Percentiles rank a stretch among this genome's conserved stretches.
phyloP scores from a whole-genome alignment of 179 eudicot species.

The Pouteria campechiana region DNA sequence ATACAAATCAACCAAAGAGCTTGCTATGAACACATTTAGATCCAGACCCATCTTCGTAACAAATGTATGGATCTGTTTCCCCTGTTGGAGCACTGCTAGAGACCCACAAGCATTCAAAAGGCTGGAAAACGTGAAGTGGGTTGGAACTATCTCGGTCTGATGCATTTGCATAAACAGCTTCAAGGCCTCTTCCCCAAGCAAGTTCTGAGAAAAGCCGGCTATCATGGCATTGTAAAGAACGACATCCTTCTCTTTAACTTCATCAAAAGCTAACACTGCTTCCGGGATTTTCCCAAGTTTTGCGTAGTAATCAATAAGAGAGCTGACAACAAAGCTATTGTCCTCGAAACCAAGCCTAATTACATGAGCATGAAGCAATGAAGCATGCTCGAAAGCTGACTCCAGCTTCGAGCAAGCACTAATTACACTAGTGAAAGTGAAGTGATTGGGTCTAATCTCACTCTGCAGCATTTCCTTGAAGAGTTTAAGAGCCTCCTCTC shows the following conservation, averaged over 20 bases:
- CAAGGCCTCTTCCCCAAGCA: constrained; percentile 46
- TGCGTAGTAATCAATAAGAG: constrained; percentile 68
- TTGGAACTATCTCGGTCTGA: constrained; percentile 53
- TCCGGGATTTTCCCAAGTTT: constrained; percentile 40
- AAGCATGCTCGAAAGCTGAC: constrained; percentile 35
- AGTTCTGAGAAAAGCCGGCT: constrained; percentile 77
- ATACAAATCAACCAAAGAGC: constrained; percentile 90
- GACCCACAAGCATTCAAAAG: constrained; percentile 70
- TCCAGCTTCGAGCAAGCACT: constrained; percentile 72
- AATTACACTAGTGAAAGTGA: constrained; percentile 65
- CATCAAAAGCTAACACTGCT: constrained; percentile 49
- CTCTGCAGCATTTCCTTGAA: constrained; percentile 55
- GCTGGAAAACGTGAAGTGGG: constrained; percentile 75
- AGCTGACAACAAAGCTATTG: constrained; percentile 62
- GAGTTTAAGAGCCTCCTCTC: constrained; percentile 41
- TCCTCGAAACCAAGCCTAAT: constrained; percentile 65
- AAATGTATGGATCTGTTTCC: constrained; percentile 74
- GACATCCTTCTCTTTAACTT: constrained; percentile 49
- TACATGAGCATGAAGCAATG: constrained; percentile 69
- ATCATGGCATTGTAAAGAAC: constrained; percentile 79
- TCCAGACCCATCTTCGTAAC: constrained; percentile 75
- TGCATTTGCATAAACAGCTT: constrained; percentile 65
- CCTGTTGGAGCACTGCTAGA: constrained; percentile 49
- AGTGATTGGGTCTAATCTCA: constrained; percentile 67
- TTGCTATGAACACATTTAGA: constrained; percentile 75